Base-by-base conservation (phyloP, 768 basidiomycete genomes). In the Lactifluus subvellereus region DNA sequence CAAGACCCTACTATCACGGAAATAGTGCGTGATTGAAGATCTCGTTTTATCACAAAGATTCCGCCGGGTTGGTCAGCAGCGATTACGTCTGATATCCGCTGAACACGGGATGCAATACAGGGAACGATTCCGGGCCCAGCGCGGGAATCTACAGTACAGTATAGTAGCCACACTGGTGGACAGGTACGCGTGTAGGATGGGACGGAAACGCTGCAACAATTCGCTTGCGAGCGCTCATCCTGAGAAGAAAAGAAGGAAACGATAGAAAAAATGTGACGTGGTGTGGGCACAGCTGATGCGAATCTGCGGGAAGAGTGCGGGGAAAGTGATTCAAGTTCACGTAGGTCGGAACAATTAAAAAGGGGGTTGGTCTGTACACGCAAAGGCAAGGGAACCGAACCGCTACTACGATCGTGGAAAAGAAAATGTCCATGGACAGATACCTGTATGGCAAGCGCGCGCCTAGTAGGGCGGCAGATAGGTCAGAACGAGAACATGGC, bases 401-500 rank as follows among this genome's bases (percentile, higher is more conserved):
- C 27, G 27, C 38, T 20, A 30, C 42, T 45, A 45, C 43, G 6
- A 45, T 57, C 32, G 10, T 45, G 32, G 43, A 62, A 43, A 38
- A 33, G 4, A 20, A 37, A 61, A 18, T 14, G 42, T 10, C 6
- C 35, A 35, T 35, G 35, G 6, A 10, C 35, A 18, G 16, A 18
- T 27, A 35, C 20, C 18, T 47, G 22, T 22, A 22, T 14, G 22
- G 16, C 13, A 30, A 57, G 47, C 38, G 35, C 18, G 14, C 32
- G 43, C n/a, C 51, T 16, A 27, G 27, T 16, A 27, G 27, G 27
- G 3, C 27, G 20, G 50, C 13, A 2, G 33, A 4, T 27, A 22
- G 47, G 13, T 78, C 71, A 91, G 78, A 91, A 91, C 7, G 89
- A 91, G 73, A 94, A 94, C 45, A 91, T 82, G 6, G 89, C 91